Base-by-base conservation (phyloP, 345 rosid species). In the Sisymbrium altissimum region DNA sequence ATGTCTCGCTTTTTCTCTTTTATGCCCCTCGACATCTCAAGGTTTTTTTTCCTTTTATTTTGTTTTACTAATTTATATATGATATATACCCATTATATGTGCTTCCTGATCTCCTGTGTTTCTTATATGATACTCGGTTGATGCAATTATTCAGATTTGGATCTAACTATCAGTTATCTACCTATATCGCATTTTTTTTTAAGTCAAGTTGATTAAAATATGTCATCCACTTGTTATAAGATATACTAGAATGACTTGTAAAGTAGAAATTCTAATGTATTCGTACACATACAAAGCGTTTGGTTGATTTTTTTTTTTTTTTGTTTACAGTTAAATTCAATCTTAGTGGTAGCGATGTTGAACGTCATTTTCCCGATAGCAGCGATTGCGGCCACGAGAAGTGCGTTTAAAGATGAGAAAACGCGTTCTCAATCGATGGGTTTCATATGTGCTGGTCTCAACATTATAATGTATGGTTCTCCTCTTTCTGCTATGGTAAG, bases 401-500 rank as follows among this genome's bases (percentile, higher is more conserved):
- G 83, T 18, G 61, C 74, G 30, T 74, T 86, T 21, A 17, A 77
- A 52, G 72, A 80, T 55, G 79, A 85, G 35, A 75, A 69, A n/a
- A 70, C 63, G 75, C 84, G 81, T 53, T 89, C 87, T 48, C 64
- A 72, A 6, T 80, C 83, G 7, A 77, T 86, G 7, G 97, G 97
- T 14, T 73, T 86, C 14, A 66, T 92, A 33, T 83, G 86, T 32
- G 81, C 86, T 41, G 56, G 79, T 53, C 84, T 92, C 43, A 89
- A 89, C 32, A 82, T 86, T 83, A 67, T 82, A 12, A 81, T 87
- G 53, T 88, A 89, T 74, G 87, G 80, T 36, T 89, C 97, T 33
- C 97, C 97, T 64, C 92, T 89, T 64, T 80, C 90, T 13, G 93
- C 91, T 33, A 92, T 92, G 94, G 93, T 92, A 83, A 80, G 61